Base-by-base conservation (phyloP, 306 rosid species). In the Geum urbanum region DNA sequence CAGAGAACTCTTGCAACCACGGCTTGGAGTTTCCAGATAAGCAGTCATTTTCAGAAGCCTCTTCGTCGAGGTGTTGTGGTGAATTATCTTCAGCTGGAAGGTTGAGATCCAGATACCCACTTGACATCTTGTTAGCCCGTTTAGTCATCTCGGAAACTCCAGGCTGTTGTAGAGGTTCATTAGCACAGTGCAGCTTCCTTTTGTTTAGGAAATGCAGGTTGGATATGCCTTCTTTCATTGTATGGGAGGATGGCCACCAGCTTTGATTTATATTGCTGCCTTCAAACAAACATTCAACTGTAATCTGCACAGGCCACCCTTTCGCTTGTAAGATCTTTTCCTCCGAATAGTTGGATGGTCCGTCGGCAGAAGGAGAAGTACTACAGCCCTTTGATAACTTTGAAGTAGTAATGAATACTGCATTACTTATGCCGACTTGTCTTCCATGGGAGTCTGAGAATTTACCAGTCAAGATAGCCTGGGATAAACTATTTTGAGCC, bases 41-140 rank as follows among this genome's bases (percentile, higher is more conserved):
- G 59, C 80, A 55, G 72, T 75, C 88, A 43, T 77, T 69, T 71
- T 84, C 87, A 0, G 76, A 62, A 74, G 64, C 74, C 56, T 74
- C 78, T 16, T 74, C 79, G 11, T 75, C 80, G 5, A 53, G 52
- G 40, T 80, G 82, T 41, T 74, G 81, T 51, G 54, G 67, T 60
- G 78, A 87, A 43, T 68, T 79, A 37, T 86, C 91, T 75, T 85
- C 91, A 3, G 97, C 97, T 16, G 99, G 97, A 66, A 86, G 91
- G 82, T 94, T 94, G 82, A 94, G 88, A 80, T 94, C 97, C 72
- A 91, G 82, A 66, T 50, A 72, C 79, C 83, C 71, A 22, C 67
- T 83, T 20, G 92, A 84, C 20, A 75, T 45, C 54, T 73, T 91
- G 66, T 87, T 84, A 35, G 92, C 86, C 81, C 96, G 84, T 86